Conservation (phyloP, 257 asterid genomes). For the Ilex asprella region DNA sequence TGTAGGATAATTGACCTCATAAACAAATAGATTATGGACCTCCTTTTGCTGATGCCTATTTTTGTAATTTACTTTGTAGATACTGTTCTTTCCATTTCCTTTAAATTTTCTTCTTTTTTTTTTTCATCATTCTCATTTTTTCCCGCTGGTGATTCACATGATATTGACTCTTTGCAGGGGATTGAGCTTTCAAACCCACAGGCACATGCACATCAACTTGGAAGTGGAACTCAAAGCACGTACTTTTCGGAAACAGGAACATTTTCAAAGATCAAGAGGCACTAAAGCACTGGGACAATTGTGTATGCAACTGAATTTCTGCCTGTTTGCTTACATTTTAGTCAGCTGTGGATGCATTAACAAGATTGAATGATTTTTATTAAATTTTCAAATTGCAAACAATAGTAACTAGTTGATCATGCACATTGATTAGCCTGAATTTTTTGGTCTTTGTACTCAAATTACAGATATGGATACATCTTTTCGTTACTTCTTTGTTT, state of each 20-base stretch:
- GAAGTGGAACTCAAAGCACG: constrained; percentile 86
- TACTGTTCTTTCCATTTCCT: not conserved
- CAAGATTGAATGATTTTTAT: too few species aligned
- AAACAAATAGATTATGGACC: too few species aligned
- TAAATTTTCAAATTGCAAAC: too few species aligned
- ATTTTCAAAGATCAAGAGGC: constrained; percentile 81
- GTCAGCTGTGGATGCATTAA: not conserved
- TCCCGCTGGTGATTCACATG: not conserved
- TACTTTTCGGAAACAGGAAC: constrained; percentile 92
- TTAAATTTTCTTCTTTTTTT: not conserved
- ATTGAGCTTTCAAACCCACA: constrained; percentile 95
- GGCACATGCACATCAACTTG: constrained; percentile 63
- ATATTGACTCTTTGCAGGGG: constrained; percentile 43
- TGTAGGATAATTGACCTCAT: too few species aligned
- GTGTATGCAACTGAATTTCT: too few species aligned
- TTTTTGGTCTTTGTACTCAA: too few species aligned
- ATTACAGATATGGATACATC: too few species aligned
- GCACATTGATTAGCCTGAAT: too few species aligned
- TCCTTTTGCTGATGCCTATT: too few species aligned
- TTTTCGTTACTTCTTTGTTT: too few species aligned
- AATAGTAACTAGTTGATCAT: too few species aligned
- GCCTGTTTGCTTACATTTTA: not conserved
- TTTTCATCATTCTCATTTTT: not conserved
- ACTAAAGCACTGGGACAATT: constrained; percentile 18
- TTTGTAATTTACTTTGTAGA: not conserved